A percentile compares a stretch with the other conserved stretches of the same genome.
Evolutionary conservation across 2,329 filamentous ascomycete genomes (phyloP).

Genomic region (Ophiocordyceps camponoti-floridani): DNA sequence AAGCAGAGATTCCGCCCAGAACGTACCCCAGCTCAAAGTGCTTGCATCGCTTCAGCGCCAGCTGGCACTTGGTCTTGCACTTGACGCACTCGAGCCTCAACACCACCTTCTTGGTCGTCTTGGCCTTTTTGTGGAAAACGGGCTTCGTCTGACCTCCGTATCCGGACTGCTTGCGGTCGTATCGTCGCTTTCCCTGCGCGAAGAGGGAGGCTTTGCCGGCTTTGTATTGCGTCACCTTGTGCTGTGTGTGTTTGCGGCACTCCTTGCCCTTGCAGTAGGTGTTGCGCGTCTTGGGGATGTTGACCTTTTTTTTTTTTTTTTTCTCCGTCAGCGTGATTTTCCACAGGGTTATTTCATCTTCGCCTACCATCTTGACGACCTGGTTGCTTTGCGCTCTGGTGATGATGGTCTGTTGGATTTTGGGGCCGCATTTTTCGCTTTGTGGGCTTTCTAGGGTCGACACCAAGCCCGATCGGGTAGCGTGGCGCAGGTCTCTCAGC

Average conservation of each 20-base stretch:
- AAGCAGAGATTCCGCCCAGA: not conserved
- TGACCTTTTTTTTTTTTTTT: conserved; percentile 45
- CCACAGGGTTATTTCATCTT: not conserved
- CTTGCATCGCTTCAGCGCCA: conserved; percentile 99
- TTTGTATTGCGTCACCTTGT: conserved; percentile 96
- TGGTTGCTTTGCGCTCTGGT: conserved; percentile 18
- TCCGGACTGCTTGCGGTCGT: conserved; percentile 97
- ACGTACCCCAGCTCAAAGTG: conserved; percentile 98
- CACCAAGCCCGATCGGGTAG: conserved; percentile 14
- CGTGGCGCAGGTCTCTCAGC: conserved; percentile 7
- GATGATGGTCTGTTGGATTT: conserved; percentile 19
- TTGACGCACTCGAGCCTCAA: conserved; percentile 91
- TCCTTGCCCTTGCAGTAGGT: conserved; percentile 96
- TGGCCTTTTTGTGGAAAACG: conserved; percentile 99
- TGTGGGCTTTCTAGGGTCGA: conserved; percentile 24
- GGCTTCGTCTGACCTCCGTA: conserved; percentile 99
- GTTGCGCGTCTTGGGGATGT: conserved; percentile 94
- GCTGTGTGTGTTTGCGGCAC: conserved; percentile 80
- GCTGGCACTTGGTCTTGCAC: conserved; percentile 97
- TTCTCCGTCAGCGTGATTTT: conserved; percentile 11
- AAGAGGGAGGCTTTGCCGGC: conserved; percentile 90
- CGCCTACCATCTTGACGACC: conserved; percentile 32
- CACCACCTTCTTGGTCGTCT: conserved; percentile 99
- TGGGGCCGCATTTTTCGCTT: conserved; percentile 23
- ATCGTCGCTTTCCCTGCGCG: conserved; percentile 99